These are phyloP conservation scores for Venturia carpophila DNA, from an alignment of 2,329 filamentous ascomycete species.

Conservation along the genomic window DNA sequence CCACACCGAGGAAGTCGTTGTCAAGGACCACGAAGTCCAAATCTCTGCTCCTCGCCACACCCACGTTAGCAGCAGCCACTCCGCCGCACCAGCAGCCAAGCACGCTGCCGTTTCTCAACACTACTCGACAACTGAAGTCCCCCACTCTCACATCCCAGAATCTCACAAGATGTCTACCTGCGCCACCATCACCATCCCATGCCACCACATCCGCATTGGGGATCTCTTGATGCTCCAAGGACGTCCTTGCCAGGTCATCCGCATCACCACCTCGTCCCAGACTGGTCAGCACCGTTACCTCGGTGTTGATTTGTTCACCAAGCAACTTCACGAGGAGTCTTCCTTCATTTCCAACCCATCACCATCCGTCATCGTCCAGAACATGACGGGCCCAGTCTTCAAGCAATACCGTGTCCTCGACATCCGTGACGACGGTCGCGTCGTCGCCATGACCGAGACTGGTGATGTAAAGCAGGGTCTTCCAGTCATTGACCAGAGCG, in stretches of 20 bases:
- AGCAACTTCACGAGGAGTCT: conserved; percentile 98
- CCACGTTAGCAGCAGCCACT: conserved; percentile 35
- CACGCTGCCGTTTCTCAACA: conserved; percentile 68
- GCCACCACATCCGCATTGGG: conserved; percentile 98
- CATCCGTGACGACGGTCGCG: conserved; percentile 70
- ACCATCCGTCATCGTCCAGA: conserved; percentile 95
- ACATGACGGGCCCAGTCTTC: conserved; percentile 98
- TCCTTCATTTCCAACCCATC: conserved; percentile 96
- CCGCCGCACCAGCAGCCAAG: conserved; percentile 91
- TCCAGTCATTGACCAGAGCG: conserved; percentile 89
- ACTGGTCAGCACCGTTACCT: conserved; percentile 99
- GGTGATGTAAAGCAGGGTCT: conserved; percentile 97
- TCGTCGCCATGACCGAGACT: conserved; percentile 98
- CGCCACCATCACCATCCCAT: conserved; percentile 95
- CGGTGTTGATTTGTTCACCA: conserved; percentile 99
- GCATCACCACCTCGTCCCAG: conserved; percentile 95
- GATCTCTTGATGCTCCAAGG: conserved; percentile 98
- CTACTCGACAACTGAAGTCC: not conserved
- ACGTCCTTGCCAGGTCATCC: conserved; percentile 98
- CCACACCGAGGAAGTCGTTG: conserved; percentile 39
- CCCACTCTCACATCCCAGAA: conserved; percentile 4
- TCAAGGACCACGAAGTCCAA: conserved; percentile 44
- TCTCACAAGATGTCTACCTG: conserved; percentile 40
- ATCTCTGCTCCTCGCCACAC: conserved; percentile 20
- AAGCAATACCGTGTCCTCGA: conserved; percentile 99